Conservation (phyloP, 768 basidiomycete genomes). For the Russula foetens region DNA sequence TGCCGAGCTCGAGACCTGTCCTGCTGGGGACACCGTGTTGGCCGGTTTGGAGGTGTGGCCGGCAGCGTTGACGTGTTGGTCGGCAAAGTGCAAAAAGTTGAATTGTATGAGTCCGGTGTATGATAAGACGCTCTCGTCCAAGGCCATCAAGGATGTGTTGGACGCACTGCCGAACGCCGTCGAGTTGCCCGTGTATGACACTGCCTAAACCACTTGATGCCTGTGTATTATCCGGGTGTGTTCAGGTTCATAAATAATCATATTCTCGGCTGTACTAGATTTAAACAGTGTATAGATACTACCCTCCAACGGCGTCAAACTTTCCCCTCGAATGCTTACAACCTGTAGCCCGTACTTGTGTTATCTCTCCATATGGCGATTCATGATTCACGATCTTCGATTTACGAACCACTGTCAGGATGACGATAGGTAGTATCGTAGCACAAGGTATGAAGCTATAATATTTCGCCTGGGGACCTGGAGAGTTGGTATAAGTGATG, state of each 20-base stretch:
- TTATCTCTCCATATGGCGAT: too few species aligned
- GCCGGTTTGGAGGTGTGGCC: slow-evolving; percentile 48
- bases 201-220: background rate
- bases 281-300: background rate
- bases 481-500: too few species aligned
- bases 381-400: too few species aligned
- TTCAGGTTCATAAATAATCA: background rate
- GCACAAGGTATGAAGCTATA: too few species aligned
- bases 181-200: slow-evolving; percentile 16
- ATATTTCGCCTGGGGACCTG: too few species aligned
- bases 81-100: slow-evolving; percentile 39
- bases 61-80: slow-evolving; percentile 55
- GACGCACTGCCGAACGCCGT: slow-evolving; percentile 38
- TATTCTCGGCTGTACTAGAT: background rate
- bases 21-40: slow-evolving; percentile 50
- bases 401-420: too few species aligned
- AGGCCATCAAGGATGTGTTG: slow-evolving; percentile 47
- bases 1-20: slow-evolving; percentile 49
- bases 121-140: slow-evolving; percentile 46
- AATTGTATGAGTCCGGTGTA: slow-evolving; percentile 45
- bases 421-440: too few species aligned
- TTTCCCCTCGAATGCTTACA: too few species aligned
- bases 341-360: too few species aligned
- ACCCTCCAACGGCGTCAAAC: too few species aligned
- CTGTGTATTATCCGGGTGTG: background rate